These are phyloP conservation scores for Pleurotus sapidus DNA, from an alignment of 768 basidiomycete genomes.

Conservation along the genomic window DNA sequence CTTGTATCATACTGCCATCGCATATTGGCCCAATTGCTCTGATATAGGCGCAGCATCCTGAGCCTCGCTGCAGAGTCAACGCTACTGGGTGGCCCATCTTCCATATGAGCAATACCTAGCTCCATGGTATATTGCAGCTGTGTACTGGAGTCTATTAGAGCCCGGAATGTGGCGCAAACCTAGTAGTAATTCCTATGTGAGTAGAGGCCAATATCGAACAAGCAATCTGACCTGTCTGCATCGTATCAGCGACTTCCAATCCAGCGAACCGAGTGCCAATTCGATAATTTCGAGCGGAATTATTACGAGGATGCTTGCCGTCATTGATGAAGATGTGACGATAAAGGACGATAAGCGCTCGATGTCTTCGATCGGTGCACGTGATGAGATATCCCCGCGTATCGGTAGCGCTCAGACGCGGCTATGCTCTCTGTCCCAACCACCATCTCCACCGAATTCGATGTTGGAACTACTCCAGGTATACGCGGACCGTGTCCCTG, in stretches of 20 bases:
- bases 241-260: conserved; percentile 15
- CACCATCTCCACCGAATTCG: background rate
- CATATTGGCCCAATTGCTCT: conserved; percentile 36
- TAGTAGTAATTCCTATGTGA: conserved; percentile 3
- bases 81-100: conserved; percentile 29
- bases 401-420: conserved; percentile 3
- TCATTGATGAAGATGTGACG: too few relatives aligned
- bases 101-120: conserved; percentile 40
- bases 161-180: conserved; percentile 31
- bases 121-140: conserved; percentile 41
- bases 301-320: too few relatives aligned
- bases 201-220: background rate
- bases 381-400: too few relatives aligned
- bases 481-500: conserved; percentile 47
- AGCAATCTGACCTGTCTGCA: conserved; percentile 23
- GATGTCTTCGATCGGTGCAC: too few relatives aligned
- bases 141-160: conserved; percentile 24
- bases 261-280: conserved; percentile 11
- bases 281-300: conserved; percentile 18
- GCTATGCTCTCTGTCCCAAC: background rate
- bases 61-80: conserved; percentile 31
- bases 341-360: too few relatives aligned
- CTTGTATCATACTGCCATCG: conserved; percentile 27
- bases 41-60: conserved; percentile 32
- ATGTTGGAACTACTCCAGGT: conserved; percentile 41